Base-by-base conservation (phyloP, 257 asterid species). In the Vinca minor region DNA sequence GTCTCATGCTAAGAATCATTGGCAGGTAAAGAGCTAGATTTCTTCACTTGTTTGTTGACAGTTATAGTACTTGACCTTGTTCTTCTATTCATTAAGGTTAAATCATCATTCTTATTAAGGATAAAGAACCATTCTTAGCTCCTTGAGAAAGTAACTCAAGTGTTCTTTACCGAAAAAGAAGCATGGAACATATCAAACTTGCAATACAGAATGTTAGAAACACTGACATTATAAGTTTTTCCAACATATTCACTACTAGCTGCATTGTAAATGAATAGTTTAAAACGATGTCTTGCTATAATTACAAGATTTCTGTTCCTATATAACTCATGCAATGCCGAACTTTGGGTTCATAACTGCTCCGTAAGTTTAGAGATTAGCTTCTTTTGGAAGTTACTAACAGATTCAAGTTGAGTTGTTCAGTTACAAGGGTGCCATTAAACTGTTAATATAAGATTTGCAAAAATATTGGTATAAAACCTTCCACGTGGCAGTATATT, bases 1-100 rank as follows among this genome's bases (percentile, higher is more conserved):
- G 70, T 85, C 92, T 31, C 92, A 82, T 73, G 62, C 79, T 60
- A 85, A 80, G 71, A 85, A 82, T 76, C 75, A 85, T 65, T 82
- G 88, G 85, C 88, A 85, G 94, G 89, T 85, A 71, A 3, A 45
- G 56, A 63, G 18, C 52, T 54, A 21, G 65, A 45, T 49, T 59
- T 39, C 32, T 72, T 60, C 34, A 53, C 71, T 63, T 34, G 3
- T 34, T n/a, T n/a, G n/a, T n/a, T n/a, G 44, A n/a, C n/a, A n/a
- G n/a, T n/a, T n/a, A n/a, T n/a, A n/a, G 3, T 59, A 18, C 28
- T 36, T 20, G 44, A 59, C n/a, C 12, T 54, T 26, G 38, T 32
- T 54, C 20, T 54, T 54, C 21, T 54, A 26, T 26, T 54, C 38
- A 13, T 15, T 52, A 53, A 23, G 20, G 12, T 54, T 14, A 28